Conservation (phyloP, 176 grass and related monocot species). For the Oryza meyeriana region DNA sequence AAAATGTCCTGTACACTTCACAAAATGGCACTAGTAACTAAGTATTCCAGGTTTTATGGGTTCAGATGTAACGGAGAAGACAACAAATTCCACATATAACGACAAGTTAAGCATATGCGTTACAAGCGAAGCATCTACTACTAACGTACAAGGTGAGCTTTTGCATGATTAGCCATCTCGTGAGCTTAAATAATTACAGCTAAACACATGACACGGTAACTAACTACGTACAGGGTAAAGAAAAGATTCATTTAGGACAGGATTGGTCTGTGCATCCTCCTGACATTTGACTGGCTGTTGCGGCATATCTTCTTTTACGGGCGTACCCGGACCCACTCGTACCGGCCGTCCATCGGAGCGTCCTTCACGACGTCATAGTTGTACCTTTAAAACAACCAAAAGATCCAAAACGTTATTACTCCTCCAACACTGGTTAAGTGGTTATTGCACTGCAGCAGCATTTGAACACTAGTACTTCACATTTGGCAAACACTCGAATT, state of each 20-base stretch:
- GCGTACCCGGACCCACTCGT: slow-evolving; percentile 44
- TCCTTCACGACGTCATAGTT: slow-evolving; percentile 54
- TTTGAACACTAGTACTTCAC: not conserved
- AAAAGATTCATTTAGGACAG: slow-evolving; percentile 2
- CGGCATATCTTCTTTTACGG: slow-evolving; percentile 21
- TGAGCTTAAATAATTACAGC: slow-evolving; percentile 34
- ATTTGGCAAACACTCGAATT: not conserved
- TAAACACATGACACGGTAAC: slow-evolving; percentile 3
- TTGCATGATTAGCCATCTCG: slow-evolving; percentile 19
- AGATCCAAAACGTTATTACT: slow-evolving; percentile 35
- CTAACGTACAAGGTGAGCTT: slow-evolving; percentile 30
- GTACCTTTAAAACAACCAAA: slow-evolving; percentile 43
- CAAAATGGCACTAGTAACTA: not conserved
- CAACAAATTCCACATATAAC: not conserved
- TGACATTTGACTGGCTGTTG: slow-evolving; percentile 35
- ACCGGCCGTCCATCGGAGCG: slow-evolving; percentile 51
- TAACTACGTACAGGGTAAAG: not conserved
- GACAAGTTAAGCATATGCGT: slow-evolving; percentile 2
- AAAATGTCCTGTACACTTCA: not conserved
- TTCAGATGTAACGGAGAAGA: not conserved
- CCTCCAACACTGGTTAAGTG: not conserved
- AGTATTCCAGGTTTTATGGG: not conserved
- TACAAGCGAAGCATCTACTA: not conserved
- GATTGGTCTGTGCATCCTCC: slow-evolving; percentile 18
- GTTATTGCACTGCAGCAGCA: not conserved